Base-by-base conservation (phyloP, 805 yeast genomes). In the Lachancea kluyveri region DNA sequence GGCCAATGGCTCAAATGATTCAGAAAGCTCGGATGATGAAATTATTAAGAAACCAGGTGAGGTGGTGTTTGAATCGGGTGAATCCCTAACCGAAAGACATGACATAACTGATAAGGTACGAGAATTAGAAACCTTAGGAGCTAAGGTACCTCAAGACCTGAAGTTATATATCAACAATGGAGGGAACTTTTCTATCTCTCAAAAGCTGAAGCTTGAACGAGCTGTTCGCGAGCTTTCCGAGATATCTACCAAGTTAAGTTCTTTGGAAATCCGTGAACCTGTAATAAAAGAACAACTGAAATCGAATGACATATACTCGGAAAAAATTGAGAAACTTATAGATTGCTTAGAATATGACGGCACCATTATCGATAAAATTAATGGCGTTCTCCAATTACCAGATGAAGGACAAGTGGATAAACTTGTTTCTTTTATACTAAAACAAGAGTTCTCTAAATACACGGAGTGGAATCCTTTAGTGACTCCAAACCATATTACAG, bases 11-110 rank as follows among this genome's bases (percentile, higher is more conserved):
- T 40, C 41, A 6, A 36, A 41, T 11, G 44, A 43, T 19, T 40
- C 42, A 15, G 34, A 28, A 8, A 42, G 45, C 28, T 42, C 50
- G 26, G 47, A 42, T 12, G 54, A 43, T 12, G 45, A 32, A 1
- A 21, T 35, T 7, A 45, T 43, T 25, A 40, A 40, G 11, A 31
- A 32, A 20, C 30, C 33, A 7, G 31, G 33, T 6, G 25, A n/a
- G 12, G 21, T 30, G 5, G 21, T 25, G 13, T 32, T 36, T 8
- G 28, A 33, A 14, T 23, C 33, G 11, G 31, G 33, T 6, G 15
- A 31, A 16, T 11, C 7, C 3, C 24, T 16, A 12, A 12, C 24
- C 6, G 27, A 6, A 3, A 14, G n/a, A 6, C 13, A 9, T 7
- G 7, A 23, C 13, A n/a, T 23, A 10, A 7, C 12, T 8, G 25